phyloP scores from a whole-genome alignment of 768 basidiomycete species.

The Rhodotorula paludigena region DNA sequence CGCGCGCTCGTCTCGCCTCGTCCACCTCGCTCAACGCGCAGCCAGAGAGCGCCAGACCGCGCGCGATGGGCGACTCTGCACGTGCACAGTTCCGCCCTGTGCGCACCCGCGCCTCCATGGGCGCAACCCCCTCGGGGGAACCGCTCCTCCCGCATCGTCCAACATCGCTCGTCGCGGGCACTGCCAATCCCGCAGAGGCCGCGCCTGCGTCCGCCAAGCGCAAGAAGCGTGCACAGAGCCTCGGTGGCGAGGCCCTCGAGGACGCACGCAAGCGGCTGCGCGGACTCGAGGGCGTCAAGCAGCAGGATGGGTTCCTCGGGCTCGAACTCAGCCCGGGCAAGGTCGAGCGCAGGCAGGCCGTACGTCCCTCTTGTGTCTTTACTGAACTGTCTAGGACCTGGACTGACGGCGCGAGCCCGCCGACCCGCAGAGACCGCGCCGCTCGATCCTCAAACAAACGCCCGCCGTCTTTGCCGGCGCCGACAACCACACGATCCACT shows the following conservation, averaged over 20 bases:
- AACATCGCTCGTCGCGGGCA: background rate
- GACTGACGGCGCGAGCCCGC: background rate
- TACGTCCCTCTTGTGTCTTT: background rate
- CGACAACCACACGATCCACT: conserved; percentile 19
- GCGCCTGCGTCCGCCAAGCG: background rate
- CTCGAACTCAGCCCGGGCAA: conserved; percentile 33
- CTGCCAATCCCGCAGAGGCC: background rate
- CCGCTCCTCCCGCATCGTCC: background rate
- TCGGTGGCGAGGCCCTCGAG: conserved; percentile 38
- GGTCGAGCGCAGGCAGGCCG: conserved; percentile 19
- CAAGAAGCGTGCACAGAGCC: conserved; percentile 39
- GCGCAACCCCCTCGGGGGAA: background rate
- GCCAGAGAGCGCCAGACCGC: too few species aligned
- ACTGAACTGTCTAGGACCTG: background rate
- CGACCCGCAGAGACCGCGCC: conserved; percentile 30
- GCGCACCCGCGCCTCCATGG: background rate
- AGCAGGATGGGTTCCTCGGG: background rate
- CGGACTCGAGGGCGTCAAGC: background rate
- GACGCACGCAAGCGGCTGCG: conserved; percentile 16
- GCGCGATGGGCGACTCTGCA: background rate
- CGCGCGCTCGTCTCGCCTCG: too few species aligned
- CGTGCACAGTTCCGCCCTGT: background rate
- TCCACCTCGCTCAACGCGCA: too few species aligned
- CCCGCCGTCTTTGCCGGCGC: conserved; percentile 13
- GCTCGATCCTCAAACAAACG: conserved; percentile 39